Evolutionary conservation across 345 rosid genomes (phyloP).

Genomic region (Gossypium bickii): DNA sequence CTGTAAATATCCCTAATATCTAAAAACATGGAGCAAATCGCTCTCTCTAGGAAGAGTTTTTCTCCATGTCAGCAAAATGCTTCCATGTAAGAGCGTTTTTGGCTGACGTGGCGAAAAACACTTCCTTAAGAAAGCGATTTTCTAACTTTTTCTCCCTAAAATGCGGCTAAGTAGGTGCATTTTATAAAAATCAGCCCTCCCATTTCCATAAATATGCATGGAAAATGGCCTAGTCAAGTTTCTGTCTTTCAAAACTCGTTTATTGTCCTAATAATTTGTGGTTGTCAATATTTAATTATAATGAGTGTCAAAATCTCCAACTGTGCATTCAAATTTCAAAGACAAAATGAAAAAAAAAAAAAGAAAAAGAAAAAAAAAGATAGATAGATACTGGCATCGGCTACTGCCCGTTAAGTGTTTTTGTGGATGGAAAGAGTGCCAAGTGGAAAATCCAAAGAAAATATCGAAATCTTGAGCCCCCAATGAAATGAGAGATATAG

Average conservation of each 20-base stretch:
- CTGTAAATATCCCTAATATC: too few relatives aligned
- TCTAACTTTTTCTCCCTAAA: too few relatives aligned
- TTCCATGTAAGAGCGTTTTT: too few relatives aligned
- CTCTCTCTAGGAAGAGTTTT: too few relatives aligned
- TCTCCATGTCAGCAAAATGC: too few relatives aligned
- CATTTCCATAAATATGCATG: too few relatives aligned
- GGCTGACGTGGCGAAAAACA: too few relatives aligned
- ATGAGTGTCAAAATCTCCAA: neutral
- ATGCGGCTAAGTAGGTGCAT: rapidly evolving
- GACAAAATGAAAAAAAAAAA: neutral
- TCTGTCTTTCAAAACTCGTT: neutral
- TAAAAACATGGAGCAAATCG: too few relatives aligned
- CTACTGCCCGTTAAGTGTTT: neutral
- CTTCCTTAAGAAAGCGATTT: too few relatives aligned
- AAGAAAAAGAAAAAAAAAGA: neutral
- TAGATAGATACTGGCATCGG: neutral
- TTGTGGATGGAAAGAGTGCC: constrained; percentile 38
- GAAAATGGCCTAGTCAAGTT: too few relatives aligned
- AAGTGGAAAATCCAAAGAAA: constrained; percentile 19
- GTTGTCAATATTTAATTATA: neutral
- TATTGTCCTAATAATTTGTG: neutral
- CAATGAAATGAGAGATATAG: constrained; percentile 46
- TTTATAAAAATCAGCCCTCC: too few relatives aligned
- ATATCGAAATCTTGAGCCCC: constrained; percentile 40
- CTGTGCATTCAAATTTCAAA: neutral